Conservation (phyloP, 768 basidiomycete species). For the Porpolomopsis calyptriformis region DNA sequence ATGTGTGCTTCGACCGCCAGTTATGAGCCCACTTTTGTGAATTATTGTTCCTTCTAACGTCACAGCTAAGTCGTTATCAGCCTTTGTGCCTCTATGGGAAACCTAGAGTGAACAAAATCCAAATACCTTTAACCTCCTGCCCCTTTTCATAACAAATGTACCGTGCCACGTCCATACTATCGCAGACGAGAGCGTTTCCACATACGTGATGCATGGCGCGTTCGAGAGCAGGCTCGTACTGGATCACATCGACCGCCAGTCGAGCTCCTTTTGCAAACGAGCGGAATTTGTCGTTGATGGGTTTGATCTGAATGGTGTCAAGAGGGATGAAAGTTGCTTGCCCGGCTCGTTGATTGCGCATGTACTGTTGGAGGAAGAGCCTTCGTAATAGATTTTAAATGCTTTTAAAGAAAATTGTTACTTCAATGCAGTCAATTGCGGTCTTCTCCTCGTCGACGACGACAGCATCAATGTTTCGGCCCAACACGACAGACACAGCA, state of each 20-base stretch:
- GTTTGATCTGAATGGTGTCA: constrained; percentile 93
- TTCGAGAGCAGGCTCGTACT: constrained; percentile 76
- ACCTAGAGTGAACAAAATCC: no score
- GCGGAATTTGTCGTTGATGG: constrained; percentile 89
- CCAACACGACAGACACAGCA: constrained; percentile 85
- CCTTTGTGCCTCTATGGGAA: no score
- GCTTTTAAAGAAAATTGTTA: constrained; percentile 21
- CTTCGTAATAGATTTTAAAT: background rate
- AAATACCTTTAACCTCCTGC: constrained; percentile 90
- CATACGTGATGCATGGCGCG: constrained; percentile 95
- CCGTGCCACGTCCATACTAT: constrained; percentile 86
- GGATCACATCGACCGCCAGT: constrained; percentile 78
- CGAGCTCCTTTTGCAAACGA: constrained; percentile 82
- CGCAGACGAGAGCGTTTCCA: constrained; percentile 90
- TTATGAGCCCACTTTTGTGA: constrained; percentile 95
- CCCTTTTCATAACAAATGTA: constrained; percentile 89
- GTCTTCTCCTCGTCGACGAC: constrained; percentile 97
- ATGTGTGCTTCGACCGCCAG: constrained; percentile 80
- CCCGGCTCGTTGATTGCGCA: constrained; percentile 89
- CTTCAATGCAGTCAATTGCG: constrained; percentile 96
- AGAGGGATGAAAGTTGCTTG: constrained; percentile 97
- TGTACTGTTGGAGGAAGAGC: constrained; percentile 43
- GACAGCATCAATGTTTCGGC: constrained; percentile 89
- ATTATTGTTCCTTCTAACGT: constrained; percentile 95
- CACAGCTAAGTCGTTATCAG: constrained; percentile 82